Base-by-base conservation (phyloP, 768 basidiomycete species). In the Russula brevipes region DNA sequence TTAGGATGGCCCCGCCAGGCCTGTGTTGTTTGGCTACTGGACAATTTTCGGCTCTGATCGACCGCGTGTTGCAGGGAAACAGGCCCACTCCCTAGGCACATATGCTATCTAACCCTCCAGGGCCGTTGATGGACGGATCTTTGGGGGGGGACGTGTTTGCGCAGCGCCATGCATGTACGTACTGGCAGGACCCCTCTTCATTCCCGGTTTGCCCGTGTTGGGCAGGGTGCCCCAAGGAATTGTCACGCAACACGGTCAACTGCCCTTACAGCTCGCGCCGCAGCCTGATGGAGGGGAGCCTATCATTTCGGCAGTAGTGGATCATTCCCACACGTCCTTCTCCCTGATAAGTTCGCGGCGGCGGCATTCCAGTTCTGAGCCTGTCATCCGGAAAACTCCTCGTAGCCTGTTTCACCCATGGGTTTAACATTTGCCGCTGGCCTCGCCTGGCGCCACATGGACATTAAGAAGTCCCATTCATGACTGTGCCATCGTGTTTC, bases 121-220 rank as follows among this genome's bases (percentile, higher is more conserved):
- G 49, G 4, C 17, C 35, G 41, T 42, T 50, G 17, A 35, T 60
- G 9, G 24, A 45, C 24, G 42, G 24, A 24, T 39, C 24, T 53
- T 54, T 54, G 30, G 51, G 24, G 51, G 24, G 38, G 52, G 58
- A 31, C 33, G 55, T 41, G 49, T 44, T 44, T 60, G 31, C 42
- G 41, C 54, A 51, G 16, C 17, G 33, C 54, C 46, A 36, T 49
- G 19, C 41, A 42, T 50, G 58, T 42, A 64, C 63, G 51, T 59
- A 64, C 47, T 47, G 31, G 54, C 11, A 31, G 14, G 42, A 55
- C 53, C 63, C 63, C 59, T 56, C 58, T 64, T 60, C 58, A 55
- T 64, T 38, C 41, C 54, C 58, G 54, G 54, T 55, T 54, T 49
- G 39, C 63, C 63, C 8, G 36, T 54, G 46, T 49, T 31, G 57